Conservation (phyloP, 1,139 yeast genomes). For the Oligophagozyma castellii region DNA sequence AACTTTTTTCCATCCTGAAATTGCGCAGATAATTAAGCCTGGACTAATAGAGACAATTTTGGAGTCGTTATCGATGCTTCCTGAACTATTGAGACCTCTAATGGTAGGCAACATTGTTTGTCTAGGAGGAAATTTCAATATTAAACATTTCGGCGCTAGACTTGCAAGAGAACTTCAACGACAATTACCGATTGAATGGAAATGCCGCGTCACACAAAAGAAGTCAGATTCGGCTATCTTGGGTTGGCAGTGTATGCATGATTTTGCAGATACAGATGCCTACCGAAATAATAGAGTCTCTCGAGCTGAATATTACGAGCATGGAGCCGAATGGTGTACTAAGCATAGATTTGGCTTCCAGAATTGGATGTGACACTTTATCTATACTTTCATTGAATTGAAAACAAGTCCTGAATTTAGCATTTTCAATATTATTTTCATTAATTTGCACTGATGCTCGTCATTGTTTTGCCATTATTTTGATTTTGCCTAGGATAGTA, state of each 20-base stretch:
- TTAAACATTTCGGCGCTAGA: conserved; percentile 55
- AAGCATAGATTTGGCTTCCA: conserved; percentile 62
- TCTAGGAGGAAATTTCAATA: conserved; percentile 69
- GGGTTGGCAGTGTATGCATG: conserved; percentile 46
- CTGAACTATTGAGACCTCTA: conserved; percentile 63
- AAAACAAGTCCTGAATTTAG: too few species aligned
- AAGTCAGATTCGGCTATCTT: conserved; percentile 29
- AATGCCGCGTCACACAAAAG: conserved; percentile 37
- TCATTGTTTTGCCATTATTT: too few species aligned
- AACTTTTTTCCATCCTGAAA: conserved; percentile 72
- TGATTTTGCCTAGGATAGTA: too few species aligned
- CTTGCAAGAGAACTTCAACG: conserved; percentile 45
- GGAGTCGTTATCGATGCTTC: conserved; percentile 56
- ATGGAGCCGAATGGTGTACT: conserved; percentile 65
- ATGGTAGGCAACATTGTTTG: conserved; percentile 67
- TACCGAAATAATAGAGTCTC: conserved; percentile 49
- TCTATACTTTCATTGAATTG: too few species aligned
- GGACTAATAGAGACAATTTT: conserved; percentile 61
- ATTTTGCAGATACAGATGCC: conserved; percentile 36
- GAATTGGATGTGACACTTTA: conserved; percentile 21
- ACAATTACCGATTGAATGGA: conserved; percentile 58
- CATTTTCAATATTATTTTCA: too few species aligned
- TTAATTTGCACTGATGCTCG: too few species aligned
- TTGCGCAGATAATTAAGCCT: conserved; percentile 62
- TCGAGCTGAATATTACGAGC: conserved; percentile 70